Evolutionary conservation across 2,329 filamentous ascomycete species (phyloP).

Genomic region (Epichloe elymi): DNA sequence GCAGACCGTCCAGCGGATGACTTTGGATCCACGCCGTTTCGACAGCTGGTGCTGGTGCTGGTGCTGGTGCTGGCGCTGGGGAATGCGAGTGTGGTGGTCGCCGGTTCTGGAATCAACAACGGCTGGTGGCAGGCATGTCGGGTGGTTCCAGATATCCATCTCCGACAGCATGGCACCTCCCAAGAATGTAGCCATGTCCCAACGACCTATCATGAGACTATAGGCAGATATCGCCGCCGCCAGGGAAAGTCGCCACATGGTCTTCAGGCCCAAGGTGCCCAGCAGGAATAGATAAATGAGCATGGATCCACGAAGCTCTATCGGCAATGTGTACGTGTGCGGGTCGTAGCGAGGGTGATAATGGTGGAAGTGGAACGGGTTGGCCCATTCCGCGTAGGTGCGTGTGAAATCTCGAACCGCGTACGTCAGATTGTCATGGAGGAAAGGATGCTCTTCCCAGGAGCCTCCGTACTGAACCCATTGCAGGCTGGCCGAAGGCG

Average conservation of each 20-base stretch:
- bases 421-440: slow-evolving; percentile 24
- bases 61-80: background rate
- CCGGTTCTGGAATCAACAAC: background rate
- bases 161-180: slow-evolving; percentile 25
- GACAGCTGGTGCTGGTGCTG: background rate
- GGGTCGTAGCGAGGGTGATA: slow-evolving; percentile 28
- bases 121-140: background rate
- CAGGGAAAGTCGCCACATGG: slow-evolving; percentile 19
- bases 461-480: slow-evolving; percentile 27
- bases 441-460: slow-evolving; percentile 28
- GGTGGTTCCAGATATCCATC: slow-evolving; percentile 16
- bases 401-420: slow-evolving; percentile 25
- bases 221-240: slow-evolving; percentile 19
- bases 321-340: slow-evolving; percentile 28
- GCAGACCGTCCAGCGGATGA: slow-evolving; percentile 15
- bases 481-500: slow-evolving; percentile 10
- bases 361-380: slow-evolving; percentile 26
- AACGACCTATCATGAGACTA: slow-evolving; percentile 21
- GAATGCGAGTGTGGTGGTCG: background rate
- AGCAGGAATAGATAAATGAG: slow-evolving; percentile 27
- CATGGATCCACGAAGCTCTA: slow-evolving; percentile 28
- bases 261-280: slow-evolving; percentile 23
- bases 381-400: slow-evolving; percentile 26
- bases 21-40: background rate
- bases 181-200: slow-evolving; percentile 28